Conservation (phyloP, 169 alveolate genomes). For the Plasmodium reichenowi region DNA sequence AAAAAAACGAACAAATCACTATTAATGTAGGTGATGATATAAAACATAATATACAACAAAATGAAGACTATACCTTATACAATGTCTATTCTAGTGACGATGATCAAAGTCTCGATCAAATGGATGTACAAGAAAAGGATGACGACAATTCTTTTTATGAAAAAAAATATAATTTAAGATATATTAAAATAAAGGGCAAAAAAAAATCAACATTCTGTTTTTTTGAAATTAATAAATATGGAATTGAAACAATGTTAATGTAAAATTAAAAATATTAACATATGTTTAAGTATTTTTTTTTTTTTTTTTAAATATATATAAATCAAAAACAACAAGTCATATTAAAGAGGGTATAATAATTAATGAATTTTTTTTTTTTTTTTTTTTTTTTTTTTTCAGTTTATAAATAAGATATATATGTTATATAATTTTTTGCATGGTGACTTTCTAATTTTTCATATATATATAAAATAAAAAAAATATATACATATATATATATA, state of each 20-base stretch:
- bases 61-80: neutral
- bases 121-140: slow-evolving; percentile 3
- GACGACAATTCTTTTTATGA: slow-evolving; percentile 8
- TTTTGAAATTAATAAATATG: slow-evolving; percentile 55
- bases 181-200: slow-evolving; percentile 38
- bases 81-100: slow-evolving; percentile 36
- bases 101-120: slow-evolving; percentile 7
- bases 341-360: too few species aligned
- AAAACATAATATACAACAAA: slow-evolving; percentile 5
- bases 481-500: too few species aligned
- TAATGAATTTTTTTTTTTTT: too few species aligned
- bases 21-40: neutral
- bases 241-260: slow-evolving; percentile 31
- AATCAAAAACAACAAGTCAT: too few species aligned
- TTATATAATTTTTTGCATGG: too few species aligned
- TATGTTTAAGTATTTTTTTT: neutral
- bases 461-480: too few species aligned
- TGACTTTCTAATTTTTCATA: too few species aligned
- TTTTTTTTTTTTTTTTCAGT: too few species aligned
- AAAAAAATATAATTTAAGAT: slow-evolving; percentile 61
- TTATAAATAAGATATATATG: too few species aligned
- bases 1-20: neutral
- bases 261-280: neutral
- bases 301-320: neutral
- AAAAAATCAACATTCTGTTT: slow-evolving; percentile 15